Evolutionary conservation across 1,139 yeast genomes (phyloP).

Genomic region (Hyphopichia buzzinii): DNA sequence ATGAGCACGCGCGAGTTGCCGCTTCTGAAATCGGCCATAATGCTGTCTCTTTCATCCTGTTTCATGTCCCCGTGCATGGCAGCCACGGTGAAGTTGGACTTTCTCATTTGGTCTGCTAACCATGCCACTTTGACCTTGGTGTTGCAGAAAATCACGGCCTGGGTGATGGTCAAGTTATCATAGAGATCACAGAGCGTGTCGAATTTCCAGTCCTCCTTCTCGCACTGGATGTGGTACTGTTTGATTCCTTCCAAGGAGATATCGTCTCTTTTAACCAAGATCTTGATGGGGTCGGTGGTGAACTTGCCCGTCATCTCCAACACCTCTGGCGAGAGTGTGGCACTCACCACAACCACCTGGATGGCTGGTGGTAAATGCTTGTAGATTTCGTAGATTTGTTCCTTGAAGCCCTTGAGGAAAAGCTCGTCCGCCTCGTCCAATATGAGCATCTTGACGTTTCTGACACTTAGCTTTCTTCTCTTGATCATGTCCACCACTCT

Average conservation of each 20-base stretch:
- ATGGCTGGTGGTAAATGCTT: slow-evolving; percentile 73
- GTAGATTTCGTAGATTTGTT: slow-evolving; percentile 88
- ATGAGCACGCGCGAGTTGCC: slow-evolving; percentile 82
- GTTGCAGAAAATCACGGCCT: slow-evolving; percentile 94
- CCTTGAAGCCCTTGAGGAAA: slow-evolving; percentile 86
- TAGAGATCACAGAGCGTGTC: slow-evolving; percentile 91
- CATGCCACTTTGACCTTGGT: slow-evolving; percentile 91
- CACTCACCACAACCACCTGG: slow-evolving; percentile 93
- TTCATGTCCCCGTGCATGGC: slow-evolving; percentile 98
- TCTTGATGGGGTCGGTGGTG: slow-evolving; percentile 87
- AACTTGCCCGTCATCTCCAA: slow-evolving; percentile 82
- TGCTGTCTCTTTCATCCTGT: slow-evolving; percentile 84
- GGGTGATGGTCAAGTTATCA: slow-evolving; percentile 92
- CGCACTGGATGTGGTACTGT: slow-evolving; percentile 83
- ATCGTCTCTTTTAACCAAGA: slow-evolving; percentile 87
- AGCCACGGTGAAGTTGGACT: slow-evolving; percentile 82
- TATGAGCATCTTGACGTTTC: slow-evolving; percentile 77
- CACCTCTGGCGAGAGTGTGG: slow-evolving; percentile 85
- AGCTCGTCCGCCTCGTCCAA: slow-evolving; percentile 96
- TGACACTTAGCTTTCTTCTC: slow-evolving; percentile 63
- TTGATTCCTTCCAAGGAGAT: slow-evolving; percentile 86
- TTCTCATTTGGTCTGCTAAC: slow-evolving; percentile 74
- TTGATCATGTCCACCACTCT: slow-evolving; percentile 86
- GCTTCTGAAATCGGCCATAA: slow-evolving; percentile 82
- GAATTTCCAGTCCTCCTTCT: slow-evolving; percentile 92